A percentile compares a stretch with the other conserved stretches of the same genome.
Conservation (phyloP, 1,284 basidiomycete genomes). For the Anthracocystis setariae region DNA sequence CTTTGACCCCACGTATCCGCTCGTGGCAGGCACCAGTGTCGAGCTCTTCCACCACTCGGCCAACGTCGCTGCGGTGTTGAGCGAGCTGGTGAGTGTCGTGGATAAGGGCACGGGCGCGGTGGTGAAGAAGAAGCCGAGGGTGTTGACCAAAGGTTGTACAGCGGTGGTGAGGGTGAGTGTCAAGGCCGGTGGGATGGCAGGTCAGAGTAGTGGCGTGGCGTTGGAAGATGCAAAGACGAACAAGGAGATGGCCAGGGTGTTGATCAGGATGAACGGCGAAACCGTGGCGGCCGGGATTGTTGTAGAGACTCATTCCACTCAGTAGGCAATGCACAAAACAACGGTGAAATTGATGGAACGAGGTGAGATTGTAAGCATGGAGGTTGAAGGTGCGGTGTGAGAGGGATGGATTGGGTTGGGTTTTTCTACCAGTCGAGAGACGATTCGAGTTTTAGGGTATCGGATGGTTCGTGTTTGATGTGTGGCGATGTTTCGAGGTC, state of each 20-base stretch:
- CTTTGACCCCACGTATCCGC: slow-evolving; percentile 90
- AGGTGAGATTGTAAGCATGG: background rate
- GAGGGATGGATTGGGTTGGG: no score
- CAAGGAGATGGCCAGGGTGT: slow-evolving; percentile 94
- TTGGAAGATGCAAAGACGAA: slow-evolving; percentile 84
- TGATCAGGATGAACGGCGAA: slow-evolving; percentile 88
- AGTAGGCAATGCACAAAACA: no score
- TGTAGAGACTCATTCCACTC: slow-evolving; percentile 40
- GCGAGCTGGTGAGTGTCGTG: slow-evolving; percentile 79
- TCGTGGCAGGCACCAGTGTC: slow-evolving; percentile 86
- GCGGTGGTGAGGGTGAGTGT: slow-evolving; percentile 81
- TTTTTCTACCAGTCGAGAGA: slow-evolving; percentile 33
- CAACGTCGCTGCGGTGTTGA: slow-evolving; percentile 87
- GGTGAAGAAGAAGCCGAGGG: slow-evolving; percentile 79
- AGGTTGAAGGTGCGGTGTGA: background rate
- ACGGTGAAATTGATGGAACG: slow-evolving; percentile 1
- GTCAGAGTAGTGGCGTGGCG: slow-evolving; percentile 52
- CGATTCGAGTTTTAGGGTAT: slow-evolving; percentile 14
- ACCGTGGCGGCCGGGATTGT: slow-evolving; percentile 87
- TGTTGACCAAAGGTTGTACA: slow-evolving; percentile 82
- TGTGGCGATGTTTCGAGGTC: slow-evolving; percentile 2
- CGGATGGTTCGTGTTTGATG: slow-evolving; percentile 24
- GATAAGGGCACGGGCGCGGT: slow-evolving; percentile 82
- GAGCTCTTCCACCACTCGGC: slow-evolving; percentile 88
- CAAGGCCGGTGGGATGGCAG: slow-evolving; percentile 42